Base-by-base conservation (phyloP, 2,329 filamentous ascomycete genomes). In the Diaporthe sp. region DNA sequence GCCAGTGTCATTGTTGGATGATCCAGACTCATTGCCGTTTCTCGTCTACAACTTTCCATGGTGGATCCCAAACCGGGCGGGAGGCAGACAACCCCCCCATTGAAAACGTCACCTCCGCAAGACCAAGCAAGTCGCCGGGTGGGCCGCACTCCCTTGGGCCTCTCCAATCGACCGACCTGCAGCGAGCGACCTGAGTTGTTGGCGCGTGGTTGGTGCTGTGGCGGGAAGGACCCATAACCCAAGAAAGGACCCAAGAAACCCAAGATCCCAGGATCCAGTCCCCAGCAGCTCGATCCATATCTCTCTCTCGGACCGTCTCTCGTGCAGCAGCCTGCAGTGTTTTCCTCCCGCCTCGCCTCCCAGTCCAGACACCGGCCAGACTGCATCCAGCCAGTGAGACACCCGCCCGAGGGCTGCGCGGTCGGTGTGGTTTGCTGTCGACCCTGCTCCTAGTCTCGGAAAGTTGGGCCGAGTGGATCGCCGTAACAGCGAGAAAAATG, bases 391-490 rank as follows among this genome's bases (percentile, higher is more conserved):
- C 63, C 63, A 39, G 15, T 55, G 31, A 70, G 65, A 70, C 65
- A 39, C 9, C 34, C 31, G 34, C 65, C 65, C 34, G 65, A 55
- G 65, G 65, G 34, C 34, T 55, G 65, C 58, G 37, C 58, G 37
- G 58, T 61, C 58, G 58, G 58, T 70, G 49, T 70, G 65, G 34
- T 70, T 68, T 68, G 60, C 65, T 42, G 65, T 55, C 49, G 65
- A 70, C 31, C 34, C n/a, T 57, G 55, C 20, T 49, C 34, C 55
- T 72, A 72, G 75, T 44, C 67, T 75, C 75, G 75, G 72, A 76
- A 75, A 74, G 72, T 76, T 76, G 75, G 75, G 75, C 75, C 75
- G 75, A 71, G 75, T 76, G 72, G 75, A 74, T 55, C 75, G 42
- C 70, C 60, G 74, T 49, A 44, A 25, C 74, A 68, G 51, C 42